Evolutionary conservation across 257 asterid genomes (phyloP).

Genomic region (Oldenlandia corymbosa): DNA sequence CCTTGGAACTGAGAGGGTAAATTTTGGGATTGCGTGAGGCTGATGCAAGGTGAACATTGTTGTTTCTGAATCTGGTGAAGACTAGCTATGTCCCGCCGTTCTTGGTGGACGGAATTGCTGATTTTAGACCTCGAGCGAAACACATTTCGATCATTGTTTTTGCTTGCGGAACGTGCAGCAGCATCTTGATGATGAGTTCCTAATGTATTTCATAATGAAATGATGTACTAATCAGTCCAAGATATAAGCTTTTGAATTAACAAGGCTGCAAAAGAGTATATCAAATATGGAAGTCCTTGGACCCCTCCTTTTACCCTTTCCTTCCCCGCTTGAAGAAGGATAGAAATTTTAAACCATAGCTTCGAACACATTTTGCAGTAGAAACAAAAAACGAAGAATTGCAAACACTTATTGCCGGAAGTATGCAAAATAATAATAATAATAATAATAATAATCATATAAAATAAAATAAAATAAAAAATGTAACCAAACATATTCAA

Average conservation of each 20-base stretch:
- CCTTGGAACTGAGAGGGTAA: neutral
- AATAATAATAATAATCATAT: no score
- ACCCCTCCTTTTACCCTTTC: neutral
- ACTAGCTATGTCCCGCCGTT: neutral
- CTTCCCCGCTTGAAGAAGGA: neutral
- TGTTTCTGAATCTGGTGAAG: neutral
- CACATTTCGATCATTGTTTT: neutral
- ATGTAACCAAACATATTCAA: neutral
- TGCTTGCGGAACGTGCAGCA: neutral
- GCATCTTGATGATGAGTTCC: neutral
- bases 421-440: no score
- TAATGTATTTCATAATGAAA: constrained; percentile 1
- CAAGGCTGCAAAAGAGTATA: neutral
- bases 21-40: constrained; percentile 2
- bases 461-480: no score
- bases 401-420: neutral
- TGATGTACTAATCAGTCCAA: neutral
- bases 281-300: neutral
- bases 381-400: neutral
- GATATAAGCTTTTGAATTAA: neutral
- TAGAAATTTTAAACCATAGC: neutral
- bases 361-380: neutral
- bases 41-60: constrained; percentile 1
- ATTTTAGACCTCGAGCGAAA: constrained; percentile 1
- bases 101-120: constrained; percentile 6